Evolutionary conservation across 108 stramenopile genomes (phyloP).

Genomic region (Skeletonema potamos): DNA sequence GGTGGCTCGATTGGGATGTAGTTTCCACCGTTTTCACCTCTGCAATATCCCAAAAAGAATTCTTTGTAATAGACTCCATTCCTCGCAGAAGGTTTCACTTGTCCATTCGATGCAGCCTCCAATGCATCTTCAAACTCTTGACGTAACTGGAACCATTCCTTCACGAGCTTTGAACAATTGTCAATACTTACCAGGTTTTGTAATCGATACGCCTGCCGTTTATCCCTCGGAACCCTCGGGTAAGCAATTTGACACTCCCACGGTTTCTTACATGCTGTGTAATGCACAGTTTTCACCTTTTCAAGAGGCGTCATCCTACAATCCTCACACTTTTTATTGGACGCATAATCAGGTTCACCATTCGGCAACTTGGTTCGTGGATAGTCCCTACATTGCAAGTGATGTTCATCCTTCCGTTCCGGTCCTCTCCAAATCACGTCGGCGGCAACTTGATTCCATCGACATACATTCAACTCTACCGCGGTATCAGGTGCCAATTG

Average conservation of each 20-base stretch:
- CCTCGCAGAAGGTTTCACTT: constrained; percentile 23
- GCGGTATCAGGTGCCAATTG: constrained; percentile 21
- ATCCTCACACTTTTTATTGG: constrained; percentile 60
- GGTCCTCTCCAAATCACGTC: constrained; percentile 41
- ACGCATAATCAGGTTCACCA: constrained; percentile 49
- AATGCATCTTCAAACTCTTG: constrained; percentile 64
- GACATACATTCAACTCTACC: constrained; percentile 63
- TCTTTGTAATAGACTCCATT: constrained; percentile 50
- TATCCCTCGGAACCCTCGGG: constrained; percentile 57
- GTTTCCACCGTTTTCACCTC: constrained; percentile 4
- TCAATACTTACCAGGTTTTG: constrained; percentile 41
- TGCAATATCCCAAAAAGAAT: constrained; percentile 69
- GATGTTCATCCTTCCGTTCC: constrained; percentile 27
- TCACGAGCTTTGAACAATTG: constrained; percentile 68
- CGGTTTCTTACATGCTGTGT: constrained; percentile 87
- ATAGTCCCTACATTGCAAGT: constrained; percentile 58
- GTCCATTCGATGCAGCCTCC: constrained; percentile 27
- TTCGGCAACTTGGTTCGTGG: constrained; percentile 41
- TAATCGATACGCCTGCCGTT: constrained; percentile 55
- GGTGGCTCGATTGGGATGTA: constrained; percentile 58
- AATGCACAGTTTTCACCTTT: constrained; percentile 66
- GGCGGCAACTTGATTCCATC: constrained; percentile 65
- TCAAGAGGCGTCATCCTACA: constrained; percentile 52
- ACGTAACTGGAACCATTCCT: constrained; percentile 84
- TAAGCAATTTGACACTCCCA: constrained; percentile 61